Evolutionary conservation across 1,139 yeast species (phyloP).

Genomic region (Lodderomyces theae): DNA sequence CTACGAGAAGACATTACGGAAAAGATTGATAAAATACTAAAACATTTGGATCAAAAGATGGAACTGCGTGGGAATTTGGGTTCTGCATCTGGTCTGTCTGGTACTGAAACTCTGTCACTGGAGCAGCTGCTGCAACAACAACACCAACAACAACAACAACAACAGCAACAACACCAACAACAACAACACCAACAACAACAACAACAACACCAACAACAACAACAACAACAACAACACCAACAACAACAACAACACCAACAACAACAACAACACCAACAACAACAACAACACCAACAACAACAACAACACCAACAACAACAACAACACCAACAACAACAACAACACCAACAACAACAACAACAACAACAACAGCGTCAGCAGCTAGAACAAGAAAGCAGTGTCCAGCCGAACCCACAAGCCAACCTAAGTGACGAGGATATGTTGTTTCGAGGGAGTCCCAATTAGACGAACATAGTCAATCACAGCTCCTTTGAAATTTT

Average conservation of each 20-base stretch:
- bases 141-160: not conserved
- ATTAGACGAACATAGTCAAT: no score
- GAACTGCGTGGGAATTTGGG: not conserved
- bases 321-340: slow-evolving; percentile 3
- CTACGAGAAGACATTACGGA: not conserved
- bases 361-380: slow-evolving; percentile 5
- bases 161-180: slow-evolving; percentile 3
- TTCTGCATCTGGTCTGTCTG: no score
- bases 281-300: slow-evolving; percentile 4
- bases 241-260: slow-evolving; percentile 3
- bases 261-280: not conserved
- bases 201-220: slow-evolving; percentile 3
- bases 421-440: slow-evolving; percentile 1
- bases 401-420: not conserved
- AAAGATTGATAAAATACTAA: not conserved
- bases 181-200: slow-evolving; percentile 1
- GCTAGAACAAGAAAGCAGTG: not conserved
- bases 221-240: no score
- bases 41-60: not conserved
- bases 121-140: not conserved
- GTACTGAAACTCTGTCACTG: not conserved
- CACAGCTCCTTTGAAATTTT: no score
- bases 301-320: not conserved
- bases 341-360: not conserved
- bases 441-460: not conserved